Percentiles rank a stretch among this genome's conserved stretches.
Evolutionary conservation across 179 eudicot genomes (phyloP).

Genomic region (Silene coronaria): DNA sequence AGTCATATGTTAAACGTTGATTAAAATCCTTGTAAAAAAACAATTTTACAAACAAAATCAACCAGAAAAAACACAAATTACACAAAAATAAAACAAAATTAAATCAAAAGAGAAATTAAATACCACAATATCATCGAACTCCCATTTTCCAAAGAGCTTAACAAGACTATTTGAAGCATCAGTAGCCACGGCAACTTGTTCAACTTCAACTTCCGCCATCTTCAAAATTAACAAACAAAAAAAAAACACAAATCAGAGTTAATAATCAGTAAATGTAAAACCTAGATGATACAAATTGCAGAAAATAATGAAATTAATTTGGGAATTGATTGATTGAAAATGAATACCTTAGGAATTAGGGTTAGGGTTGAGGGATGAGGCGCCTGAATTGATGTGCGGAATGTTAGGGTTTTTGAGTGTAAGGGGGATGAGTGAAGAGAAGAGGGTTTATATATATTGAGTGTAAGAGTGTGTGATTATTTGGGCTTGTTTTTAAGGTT

Average conservation of each 20-base stretch:
- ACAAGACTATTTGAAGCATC: background rate
- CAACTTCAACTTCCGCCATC: constrained; percentile 1
- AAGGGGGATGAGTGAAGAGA: background rate
- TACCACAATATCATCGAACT: background rate
- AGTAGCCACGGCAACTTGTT: background rate
- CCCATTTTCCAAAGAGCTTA: constrained; percentile 12
- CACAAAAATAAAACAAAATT: too few species aligned
- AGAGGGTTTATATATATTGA: background rate
- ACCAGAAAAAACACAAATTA: background rate
- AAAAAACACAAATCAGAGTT: background rate
- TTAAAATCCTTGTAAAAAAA: too few species aligned
- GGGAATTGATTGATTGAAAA: background rate
- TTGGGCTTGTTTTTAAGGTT: background rate
- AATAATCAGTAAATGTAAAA: background rate
- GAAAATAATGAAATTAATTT: background rate
- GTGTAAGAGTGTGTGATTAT: background rate
- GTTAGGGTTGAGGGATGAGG: background rate
- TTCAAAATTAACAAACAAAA: background rate
- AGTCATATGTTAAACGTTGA: background rate
- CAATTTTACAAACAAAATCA: too few species aligned
- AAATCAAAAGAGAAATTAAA: background rate
- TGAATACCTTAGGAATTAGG: background rate
- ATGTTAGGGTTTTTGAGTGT: background rate
- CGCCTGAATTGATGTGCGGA: background rate
- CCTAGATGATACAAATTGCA: background rate